Evolutionary conservation across 139 green algal species (phyloP).

Genomic region (Coccomyxa sp.): DNA sequence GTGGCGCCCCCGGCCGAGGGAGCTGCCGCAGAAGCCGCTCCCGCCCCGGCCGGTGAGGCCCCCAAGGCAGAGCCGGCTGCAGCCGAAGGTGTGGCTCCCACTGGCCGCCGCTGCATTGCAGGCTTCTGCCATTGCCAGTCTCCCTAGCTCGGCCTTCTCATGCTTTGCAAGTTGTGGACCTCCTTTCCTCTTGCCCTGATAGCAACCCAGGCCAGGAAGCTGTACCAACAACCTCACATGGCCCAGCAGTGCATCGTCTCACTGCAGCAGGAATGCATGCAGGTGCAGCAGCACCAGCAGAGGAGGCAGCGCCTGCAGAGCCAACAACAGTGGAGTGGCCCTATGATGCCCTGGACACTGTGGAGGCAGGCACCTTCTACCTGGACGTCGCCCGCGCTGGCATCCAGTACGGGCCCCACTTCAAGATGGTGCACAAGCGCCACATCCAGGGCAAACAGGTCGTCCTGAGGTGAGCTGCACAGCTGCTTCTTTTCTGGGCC

Average conservation of each 20-base stretch:
- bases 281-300: not conserved
- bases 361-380: constrained; percentile 1
- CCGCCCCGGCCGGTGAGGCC: not conserved
- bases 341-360: not conserved
- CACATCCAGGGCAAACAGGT: not conserved
- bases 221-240: no score
- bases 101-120: no score
- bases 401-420: constrained; percentile 10
- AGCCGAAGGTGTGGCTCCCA: not conserved
- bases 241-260: no score
- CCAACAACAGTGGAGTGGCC: not conserved
- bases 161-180: no score
- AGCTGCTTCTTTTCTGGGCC: not conserved
- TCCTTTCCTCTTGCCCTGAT: no score
- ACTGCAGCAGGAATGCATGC: not conserved
- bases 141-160: no score
- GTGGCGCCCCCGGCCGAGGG: not conserved
- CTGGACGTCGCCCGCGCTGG: not conserved
- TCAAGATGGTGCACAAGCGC: not conserved
- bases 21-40: not conserved
- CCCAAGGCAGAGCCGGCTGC: not conserved
- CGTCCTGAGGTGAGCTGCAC: not conserved
- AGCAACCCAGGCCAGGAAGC: no score
- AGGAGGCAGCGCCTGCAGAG: not conserved
- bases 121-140: no score